A percentile compares a stretch with the other conserved stretches of the same genome.
Conservation (phyloP, 768 basidiomycete genomes). For the Mycena crocata region DNA sequence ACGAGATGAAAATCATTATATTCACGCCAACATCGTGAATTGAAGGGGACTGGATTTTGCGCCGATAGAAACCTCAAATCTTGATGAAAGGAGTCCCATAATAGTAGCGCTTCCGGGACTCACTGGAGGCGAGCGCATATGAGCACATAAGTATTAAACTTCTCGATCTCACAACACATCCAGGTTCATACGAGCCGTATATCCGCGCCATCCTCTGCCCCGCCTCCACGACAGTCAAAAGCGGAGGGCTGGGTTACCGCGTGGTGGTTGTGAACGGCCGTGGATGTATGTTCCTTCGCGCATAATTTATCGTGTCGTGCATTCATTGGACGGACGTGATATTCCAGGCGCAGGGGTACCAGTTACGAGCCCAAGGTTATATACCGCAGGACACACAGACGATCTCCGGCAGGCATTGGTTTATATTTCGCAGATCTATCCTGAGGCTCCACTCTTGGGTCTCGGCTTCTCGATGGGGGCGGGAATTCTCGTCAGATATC, state of each 20-base stretch:
- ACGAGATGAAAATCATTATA: background rate
- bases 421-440: constrained; percentile 14
- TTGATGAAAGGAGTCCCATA: constrained; percentile 16
- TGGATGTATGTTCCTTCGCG: constrained; percentile 9
- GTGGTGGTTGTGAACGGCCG: constrained; percentile 10
- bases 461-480: constrained; percentile 18
- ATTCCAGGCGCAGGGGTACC: constrained; percentile 9
- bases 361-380: constrained; percentile 18
- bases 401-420: constrained; percentile 15
- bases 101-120: constrained; percentile 8
- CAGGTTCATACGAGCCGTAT: constrained; percentile 10
- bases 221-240: constrained; percentile 3
- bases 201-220: constrained; percentile 4
- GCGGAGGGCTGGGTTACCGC: constrained; percentile 8
- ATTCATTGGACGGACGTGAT: background rate
- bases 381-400: constrained; percentile 13
- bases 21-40: background rate
- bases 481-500: constrained; percentile 12
- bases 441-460: constrained; percentile 4
- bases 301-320: background rate
- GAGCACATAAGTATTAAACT: background rate
- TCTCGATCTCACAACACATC: background rate
- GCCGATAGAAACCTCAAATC: constrained; percentile 6
- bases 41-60: constrained; percentile 13
- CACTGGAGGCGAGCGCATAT: background rate